Evolutionary conservation across 2,329 filamentous ascomycete species (phyloP).

Genomic region (Cladosporium sp.): DNA sequence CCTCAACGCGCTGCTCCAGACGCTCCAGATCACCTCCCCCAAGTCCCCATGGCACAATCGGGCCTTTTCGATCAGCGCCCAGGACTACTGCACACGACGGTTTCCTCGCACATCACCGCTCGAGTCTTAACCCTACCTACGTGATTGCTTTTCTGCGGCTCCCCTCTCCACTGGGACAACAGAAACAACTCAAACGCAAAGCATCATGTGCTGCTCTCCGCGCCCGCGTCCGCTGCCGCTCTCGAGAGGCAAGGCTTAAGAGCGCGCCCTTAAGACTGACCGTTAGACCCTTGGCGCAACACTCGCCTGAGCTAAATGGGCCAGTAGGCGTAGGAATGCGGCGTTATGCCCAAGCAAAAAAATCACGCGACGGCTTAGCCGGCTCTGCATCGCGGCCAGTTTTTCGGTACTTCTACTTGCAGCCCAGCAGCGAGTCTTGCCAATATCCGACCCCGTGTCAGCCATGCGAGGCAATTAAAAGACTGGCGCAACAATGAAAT

Average conservation of each 20-base stretch:
- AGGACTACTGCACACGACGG: no score
- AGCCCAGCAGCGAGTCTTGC: no score
- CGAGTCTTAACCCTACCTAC: no score
- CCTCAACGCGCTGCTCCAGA: constrained; percentile 52
- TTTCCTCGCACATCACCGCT: no score
- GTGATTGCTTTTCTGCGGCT: no score
- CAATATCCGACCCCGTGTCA: no score
- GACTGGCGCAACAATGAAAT: no score
- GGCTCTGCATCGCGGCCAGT: not conserved
- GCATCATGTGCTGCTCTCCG: not conserved
- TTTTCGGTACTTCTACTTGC: not conserved
- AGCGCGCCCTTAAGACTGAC: not conserved
- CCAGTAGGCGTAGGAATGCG: no score
- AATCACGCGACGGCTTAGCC: not conserved
- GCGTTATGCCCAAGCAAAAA: not conserved
- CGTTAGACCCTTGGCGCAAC: not conserved
- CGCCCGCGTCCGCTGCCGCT: not conserved
- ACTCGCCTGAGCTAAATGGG: not conserved
- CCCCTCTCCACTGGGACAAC: no score
- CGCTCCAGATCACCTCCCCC: constrained; percentile 46
- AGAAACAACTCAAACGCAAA: not conserved
- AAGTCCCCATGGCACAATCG: constrained; percentile 32
- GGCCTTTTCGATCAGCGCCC: not conserved
- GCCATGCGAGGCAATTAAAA: no score
- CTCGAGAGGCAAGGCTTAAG: not conserved